These are phyloP conservation scores for Fonsecaea erecta DNA, from an alignment of 2,329 filamentous ascomycete genomes.

Conservation along the genomic window DNA sequence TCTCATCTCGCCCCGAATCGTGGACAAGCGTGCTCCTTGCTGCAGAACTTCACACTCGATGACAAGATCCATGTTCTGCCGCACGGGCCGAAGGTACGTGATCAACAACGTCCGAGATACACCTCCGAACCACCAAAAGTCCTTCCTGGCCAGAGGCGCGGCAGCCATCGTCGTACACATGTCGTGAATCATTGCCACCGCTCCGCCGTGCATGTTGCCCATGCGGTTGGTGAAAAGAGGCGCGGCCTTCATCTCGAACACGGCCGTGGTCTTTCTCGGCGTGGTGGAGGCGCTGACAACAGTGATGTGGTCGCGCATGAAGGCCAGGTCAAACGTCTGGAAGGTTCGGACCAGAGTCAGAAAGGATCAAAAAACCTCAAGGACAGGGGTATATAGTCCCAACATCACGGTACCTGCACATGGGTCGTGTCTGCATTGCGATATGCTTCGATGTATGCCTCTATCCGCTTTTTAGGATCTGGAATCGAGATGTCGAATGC, in stretches of 20 bases:
- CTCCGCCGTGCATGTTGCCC: constrained; percentile 24
- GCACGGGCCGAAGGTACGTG: constrained; percentile 22
- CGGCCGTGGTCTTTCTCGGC: constrained; percentile 11
- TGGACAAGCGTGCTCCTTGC: constrained; percentile 9
- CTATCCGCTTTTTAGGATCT: constrained; percentile 39
- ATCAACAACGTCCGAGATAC: constrained; percentile 21
- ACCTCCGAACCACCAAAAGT: constrained; percentile 22
- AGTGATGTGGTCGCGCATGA: constrained; percentile 22
- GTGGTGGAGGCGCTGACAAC: constrained; percentile 15
- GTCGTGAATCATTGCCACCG: constrained; percentile 22
- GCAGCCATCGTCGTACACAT: constrained; percentile 23
- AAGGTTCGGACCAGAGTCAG: not conserved
- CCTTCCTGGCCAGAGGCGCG: constrained; percentile 18
- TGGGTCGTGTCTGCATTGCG: not conserved
- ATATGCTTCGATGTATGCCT: constrained; percentile 19
- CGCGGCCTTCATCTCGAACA: constrained; percentile 22
- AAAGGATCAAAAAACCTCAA: not conserved
- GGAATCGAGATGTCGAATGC: constrained; percentile 33
- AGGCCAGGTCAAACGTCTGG: constrained; percentile 15
- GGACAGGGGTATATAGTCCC: not conserved
- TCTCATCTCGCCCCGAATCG: constrained; percentile 17
- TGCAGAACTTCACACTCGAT: constrained; percentile 24
- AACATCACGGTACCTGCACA: not conserved
- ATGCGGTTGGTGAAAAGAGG: constrained; percentile 21
- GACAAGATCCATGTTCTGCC: constrained; percentile 10